Evolutionary conservation across 129 eudicot species (phyloP), one percentile per base, ranked within the genome.

Genomic region (Helianthus tuberosus): DNA sequence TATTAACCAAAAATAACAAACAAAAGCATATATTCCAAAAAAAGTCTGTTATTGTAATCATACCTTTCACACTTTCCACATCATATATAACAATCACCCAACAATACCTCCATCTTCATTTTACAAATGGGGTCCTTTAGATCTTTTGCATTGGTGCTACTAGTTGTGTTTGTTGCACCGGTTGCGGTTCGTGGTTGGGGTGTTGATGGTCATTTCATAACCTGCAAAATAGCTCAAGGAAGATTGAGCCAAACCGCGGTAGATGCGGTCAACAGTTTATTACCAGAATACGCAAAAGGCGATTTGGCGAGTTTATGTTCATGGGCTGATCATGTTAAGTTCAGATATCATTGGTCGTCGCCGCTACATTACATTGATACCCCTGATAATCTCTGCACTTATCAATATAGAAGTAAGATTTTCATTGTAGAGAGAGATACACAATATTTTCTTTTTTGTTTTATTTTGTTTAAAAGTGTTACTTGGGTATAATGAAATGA

Each of bases 371-470:
- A 81, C 75, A 84, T 87, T 11, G 89, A 89, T 57, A 86, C 89
- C 32, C 98, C 96, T 27, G 96, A 93, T 81, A 71, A 86, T 51
- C 90, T 83, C 67, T 93, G 96, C 84, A 78, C 90, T 61, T 93
- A 87, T 70, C 87, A 83, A 32, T 89, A 83, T 77, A 79, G 32
- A 57, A 89, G 96, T 89, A 49, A 70, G 85, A 14, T 59, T 6
- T 14, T 73, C 20, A 10, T 60, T 59, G n/a, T 36, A 9, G 15
- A 57, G 0, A 9, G 15, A 57, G 0, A 17, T n/a, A 5, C 1
- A 11, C 10, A 11, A 25, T 13, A 41, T 32, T 44, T 23, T 23
- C 11, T 66, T 4, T 14, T 36, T 38, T 62, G 14, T 1, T 27
- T 12, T 23, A 6, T 75, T 75, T 36, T 29, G 3, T 1, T n/a